Evolutionary conservation across 2,329 filamentous ascomycete genomes (phyloP).

Genomic region (Gremmenia infestans): DNA sequence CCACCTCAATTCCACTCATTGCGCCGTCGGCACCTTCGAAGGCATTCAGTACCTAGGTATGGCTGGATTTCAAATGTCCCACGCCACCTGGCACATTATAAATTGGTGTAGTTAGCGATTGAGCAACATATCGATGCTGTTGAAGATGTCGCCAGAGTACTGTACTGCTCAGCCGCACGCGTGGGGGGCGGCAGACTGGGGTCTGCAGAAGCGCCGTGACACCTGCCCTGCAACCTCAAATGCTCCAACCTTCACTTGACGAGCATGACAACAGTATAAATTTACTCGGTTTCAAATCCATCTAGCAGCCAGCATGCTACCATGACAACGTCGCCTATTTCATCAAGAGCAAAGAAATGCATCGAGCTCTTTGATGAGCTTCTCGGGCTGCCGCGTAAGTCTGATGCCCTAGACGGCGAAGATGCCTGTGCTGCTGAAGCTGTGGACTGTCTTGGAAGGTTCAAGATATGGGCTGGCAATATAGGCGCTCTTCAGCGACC

Average conservation of each 20-base stretch:
- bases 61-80: background rate
- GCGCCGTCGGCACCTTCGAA: background rate
- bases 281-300: too few species aligned
- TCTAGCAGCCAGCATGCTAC: background rate
- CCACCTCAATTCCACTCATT: slow-evolving; percentile 12
- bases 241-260: background rate
- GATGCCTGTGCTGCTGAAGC: background rate
- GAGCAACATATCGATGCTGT: background rate
- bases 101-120: too few species aligned
- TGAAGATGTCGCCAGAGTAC: background rate
- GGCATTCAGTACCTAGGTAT: background rate
- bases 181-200: background rate
- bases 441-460: slow-evolving; percentile 6
- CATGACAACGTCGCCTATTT: slow-evolving; percentile 1
- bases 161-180: background rate
- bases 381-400: background rate
- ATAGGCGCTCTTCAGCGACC: slow-evolving; percentile 14
- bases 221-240: background rate
- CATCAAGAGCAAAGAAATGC: slow-evolving; percentile 3
- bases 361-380: background rate
- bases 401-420: background rate
- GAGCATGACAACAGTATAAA: background rate
- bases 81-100: too few species aligned
- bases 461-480: slow-evolving; percentile 17
- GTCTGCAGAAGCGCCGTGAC: background rate